A percentile compares a stretch with the other conserved stretches of the same genome.
Conservation (phyloP, 352 stramenopile species). For the Pythium inflatum region DNA sequence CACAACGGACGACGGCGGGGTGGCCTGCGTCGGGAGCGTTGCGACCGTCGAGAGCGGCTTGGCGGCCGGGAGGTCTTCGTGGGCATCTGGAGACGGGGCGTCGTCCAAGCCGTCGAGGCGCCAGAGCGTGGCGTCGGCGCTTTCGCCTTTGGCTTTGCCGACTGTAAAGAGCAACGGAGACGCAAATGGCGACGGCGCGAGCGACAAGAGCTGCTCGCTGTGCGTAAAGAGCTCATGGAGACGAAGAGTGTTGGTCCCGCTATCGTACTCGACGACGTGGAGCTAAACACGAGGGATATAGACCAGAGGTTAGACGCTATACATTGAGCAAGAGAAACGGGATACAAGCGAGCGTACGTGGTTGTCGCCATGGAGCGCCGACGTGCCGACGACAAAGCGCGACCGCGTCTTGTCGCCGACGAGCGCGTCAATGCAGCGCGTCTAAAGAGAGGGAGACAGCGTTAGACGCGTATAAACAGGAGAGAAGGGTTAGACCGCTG, state of each 20-base stretch:
- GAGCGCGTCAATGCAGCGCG: conserved; percentile 71
- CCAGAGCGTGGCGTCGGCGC: conserved; percentile 53
- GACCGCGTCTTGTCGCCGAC: conserved; percentile 61
- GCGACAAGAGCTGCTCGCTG: conserved; percentile 47
- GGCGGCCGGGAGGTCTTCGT: conserved; percentile 7
- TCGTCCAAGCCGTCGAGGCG: conserved; percentile 38
- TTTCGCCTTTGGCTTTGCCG: conserved; percentile 46
- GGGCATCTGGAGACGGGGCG: conserved; percentile 16
- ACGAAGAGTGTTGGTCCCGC: conserved; percentile 40
- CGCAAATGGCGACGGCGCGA: conserved; percentile 55
- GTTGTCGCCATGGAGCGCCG: conserved; percentile 66
- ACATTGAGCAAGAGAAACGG: neutral
- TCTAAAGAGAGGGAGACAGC: conserved; percentile 30
- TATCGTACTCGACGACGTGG: conserved; percentile 64
- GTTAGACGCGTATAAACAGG: neutral
- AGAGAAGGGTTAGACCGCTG: neutral
- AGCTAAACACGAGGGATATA: conserved; percentile 39
- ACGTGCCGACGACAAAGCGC: conserved; percentile 73
- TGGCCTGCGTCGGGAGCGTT: conserved; percentile 35
- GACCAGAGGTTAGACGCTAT: conserved; percentile 17
- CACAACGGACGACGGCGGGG: conserved; percentile 24
- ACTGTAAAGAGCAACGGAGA: conserved; percentile 61
- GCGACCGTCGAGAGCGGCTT: conserved; percentile 44
- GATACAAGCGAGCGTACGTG: conserved; percentile 53
- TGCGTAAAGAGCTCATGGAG: conserved; percentile 54